Conservation (phyloP, 768 basidiomycete genomes). For the Nidula microcarpa region DNA sequence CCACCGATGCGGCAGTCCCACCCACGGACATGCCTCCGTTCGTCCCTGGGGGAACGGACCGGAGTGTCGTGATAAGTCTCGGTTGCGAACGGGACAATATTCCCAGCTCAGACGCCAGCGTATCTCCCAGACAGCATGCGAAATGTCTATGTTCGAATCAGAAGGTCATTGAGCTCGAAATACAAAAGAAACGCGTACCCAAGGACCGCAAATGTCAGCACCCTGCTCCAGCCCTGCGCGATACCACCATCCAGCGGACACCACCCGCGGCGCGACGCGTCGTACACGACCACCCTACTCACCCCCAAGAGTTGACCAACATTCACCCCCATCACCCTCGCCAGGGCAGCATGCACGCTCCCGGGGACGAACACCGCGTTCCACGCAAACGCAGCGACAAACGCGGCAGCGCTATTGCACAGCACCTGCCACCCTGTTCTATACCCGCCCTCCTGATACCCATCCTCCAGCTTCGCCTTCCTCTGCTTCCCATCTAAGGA, state of each 20-base stretch:
- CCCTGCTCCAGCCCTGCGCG: constrained; percentile 52
- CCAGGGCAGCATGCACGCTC: constrained; percentile 31
- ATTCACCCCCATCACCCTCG: constrained; percentile 18
- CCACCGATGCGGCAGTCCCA: constrained; percentile 70
- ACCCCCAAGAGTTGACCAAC: constrained; percentile 7
- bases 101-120: constrained; percentile 90
- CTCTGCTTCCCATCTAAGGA: constrained; percentile 62
- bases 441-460: constrained; percentile 69
- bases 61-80: constrained; percentile 74
- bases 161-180: background rate
- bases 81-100: constrained; percentile 73
- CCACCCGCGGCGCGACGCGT: constrained; percentile 35
- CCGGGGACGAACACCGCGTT: constrained; percentile 49
- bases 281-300: constrained; percentile 22
- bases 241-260: constrained; percentile 53
- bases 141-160: constrained; percentile 58
- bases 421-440: constrained; percentile 79
- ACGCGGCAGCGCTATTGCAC: constrained; percentile 70
- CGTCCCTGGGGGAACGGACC: constrained; percentile 79
- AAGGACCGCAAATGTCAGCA: constrained; percentile 58
- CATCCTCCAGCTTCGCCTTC: constrained; percentile 78
- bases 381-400: constrained; percentile 62
- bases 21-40: constrained; percentile 82
- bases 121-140: constrained; percentile 87
- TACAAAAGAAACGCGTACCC: constrained; percentile 45